Percentiles rank a stretch among this genome's conserved stretches.
These are phyloP conservation scores for Coprinopsis strossmayeri DNA, from an alignment of 768 basidiomycete genomes.

Conservation along the genomic window DNA sequence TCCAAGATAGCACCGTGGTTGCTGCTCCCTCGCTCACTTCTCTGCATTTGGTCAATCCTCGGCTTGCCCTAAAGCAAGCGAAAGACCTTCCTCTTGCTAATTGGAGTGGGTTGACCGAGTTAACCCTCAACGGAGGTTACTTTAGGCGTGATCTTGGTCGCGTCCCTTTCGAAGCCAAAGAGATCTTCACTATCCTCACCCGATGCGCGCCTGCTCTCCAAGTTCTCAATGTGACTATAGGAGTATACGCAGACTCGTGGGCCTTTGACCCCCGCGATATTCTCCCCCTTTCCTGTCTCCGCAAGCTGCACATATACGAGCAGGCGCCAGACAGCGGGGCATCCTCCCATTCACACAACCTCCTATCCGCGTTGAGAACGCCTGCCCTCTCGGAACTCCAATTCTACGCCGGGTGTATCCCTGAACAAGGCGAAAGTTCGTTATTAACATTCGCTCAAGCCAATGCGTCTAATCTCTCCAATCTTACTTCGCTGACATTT, in stretches of 20 bases:
- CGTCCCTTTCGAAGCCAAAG: background rate
- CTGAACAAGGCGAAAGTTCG: background rate
- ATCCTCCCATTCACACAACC: background rate
- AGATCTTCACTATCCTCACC: background rate
- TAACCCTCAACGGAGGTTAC: background rate
- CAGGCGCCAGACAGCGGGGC: background rate
- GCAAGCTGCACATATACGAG: background rate
- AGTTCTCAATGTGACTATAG: background rate
- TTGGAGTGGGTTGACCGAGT: background rate
- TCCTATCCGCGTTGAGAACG: background rate
- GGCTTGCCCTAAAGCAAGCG: background rate
- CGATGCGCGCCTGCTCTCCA: background rate
- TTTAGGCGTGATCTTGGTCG: too few relatives aligned
- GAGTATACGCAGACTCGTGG: background rate
- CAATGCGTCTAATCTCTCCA: background rate
- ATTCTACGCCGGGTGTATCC: background rate
- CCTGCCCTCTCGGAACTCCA: background rate
- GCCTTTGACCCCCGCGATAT: too few relatives aligned
- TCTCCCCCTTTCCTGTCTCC: background rate
- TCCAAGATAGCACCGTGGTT: background rate
- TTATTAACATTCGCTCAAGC: background rate
- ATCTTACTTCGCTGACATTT: background rate
- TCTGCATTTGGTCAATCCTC: background rate
- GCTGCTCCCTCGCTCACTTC: background rate
- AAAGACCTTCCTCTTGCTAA: background rate